phyloP scores from a whole-genome alignment of 768 basidiomycete genomes.

The Suillus discolor region DNA sequence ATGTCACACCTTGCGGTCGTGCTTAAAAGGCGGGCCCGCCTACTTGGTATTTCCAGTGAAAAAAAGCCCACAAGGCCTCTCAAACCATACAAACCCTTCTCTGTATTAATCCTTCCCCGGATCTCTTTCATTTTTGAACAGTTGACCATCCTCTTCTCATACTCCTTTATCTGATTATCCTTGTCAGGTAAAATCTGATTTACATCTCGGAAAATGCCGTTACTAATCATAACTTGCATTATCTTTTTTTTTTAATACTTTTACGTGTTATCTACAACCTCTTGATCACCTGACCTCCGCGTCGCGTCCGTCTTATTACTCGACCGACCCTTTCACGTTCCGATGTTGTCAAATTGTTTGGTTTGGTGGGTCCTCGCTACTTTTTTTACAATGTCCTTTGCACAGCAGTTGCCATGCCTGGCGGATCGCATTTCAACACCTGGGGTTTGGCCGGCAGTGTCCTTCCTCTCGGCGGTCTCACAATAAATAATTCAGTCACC shows the following conservation, averaged over 20 bases:
- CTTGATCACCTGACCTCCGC: constrained; percentile 14
- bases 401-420: constrained; percentile 28
- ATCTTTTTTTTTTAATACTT: constrained; percentile 4
- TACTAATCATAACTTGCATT: background rate
- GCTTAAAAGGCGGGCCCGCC: constrained; percentile 32
- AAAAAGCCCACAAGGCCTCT: constrained; percentile 15
- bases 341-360: constrained; percentile 34
- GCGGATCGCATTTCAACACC: constrained; percentile 20
- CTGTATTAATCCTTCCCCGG: background rate
- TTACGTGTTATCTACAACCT: constrained; percentile 11
- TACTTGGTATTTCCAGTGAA: constrained; percentile 11
- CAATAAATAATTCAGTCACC: constrained; percentile 13
- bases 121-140: constrained; percentile 6
- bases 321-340: constrained; percentile 1
- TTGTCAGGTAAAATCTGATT: background rate
- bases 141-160: background rate
- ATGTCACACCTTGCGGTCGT: constrained; percentile 15
- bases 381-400: constrained; percentile 31
- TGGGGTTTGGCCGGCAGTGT: constrained; percentile 17
- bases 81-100: background rate
- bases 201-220: background rate
- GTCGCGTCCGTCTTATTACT: constrained; percentile 15
- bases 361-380: constrained; percentile 33
- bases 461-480: constrained; percentile 16
- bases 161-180: background rate